Base-by-base conservation (phyloP, 352 stramenopile species). In the Phytophthora crassamura region DNA sequence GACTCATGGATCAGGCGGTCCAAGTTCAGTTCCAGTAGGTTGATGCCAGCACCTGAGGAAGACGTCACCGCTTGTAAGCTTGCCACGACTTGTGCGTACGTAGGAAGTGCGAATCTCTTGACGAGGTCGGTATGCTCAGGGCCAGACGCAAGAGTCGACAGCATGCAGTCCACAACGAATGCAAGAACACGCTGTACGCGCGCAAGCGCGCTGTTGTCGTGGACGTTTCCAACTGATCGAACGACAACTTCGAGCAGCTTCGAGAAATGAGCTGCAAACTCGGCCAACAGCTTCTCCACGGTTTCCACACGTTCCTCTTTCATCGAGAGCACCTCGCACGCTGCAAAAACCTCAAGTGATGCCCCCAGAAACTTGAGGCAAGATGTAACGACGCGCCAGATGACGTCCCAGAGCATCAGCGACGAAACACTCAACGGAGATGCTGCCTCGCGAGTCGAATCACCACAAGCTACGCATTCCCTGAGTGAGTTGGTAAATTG, bases 391-490 rank as follows among this genome's bases (percentile, higher is more conserved):
- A 38, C 65, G 15, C 74, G 74, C 72, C 72, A 86, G 7, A 72
- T 32, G 15, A 72, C 33, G 59, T 83, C 68, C 65, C 77, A 86
- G 7, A 81, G 14, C n/a, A 66, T 35, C 35, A 79, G 43, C 10
- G 34, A 35, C 11, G 51, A 49, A 18, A 43, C 16, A 11, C 14
- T 55, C 9, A 72, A 42, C 10, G 41, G 46, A 53, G 57, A 72
- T 7, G 15, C 34, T 12, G 20, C n/a, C 18, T 49, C 43, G 20
- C 12, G 7, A 22, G 15, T 47, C 16, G 65, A 56, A 22, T 50
- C 59, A 39, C 69, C 33, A 47, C 49, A 30, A 25, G 35, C 41
- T 2, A 64, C 63, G 15, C 25, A 53, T 5, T 64, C 28, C 1
- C 22, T 47, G 30, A 67, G 42, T 34, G 30, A 43, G 40, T 41